A percentile compares a stretch with the other conserved stretches of the same genome.
Evolutionary conservation across 106 monocot species (phyloP).

Genomic region (Dendrobium huoshanense): DNA sequence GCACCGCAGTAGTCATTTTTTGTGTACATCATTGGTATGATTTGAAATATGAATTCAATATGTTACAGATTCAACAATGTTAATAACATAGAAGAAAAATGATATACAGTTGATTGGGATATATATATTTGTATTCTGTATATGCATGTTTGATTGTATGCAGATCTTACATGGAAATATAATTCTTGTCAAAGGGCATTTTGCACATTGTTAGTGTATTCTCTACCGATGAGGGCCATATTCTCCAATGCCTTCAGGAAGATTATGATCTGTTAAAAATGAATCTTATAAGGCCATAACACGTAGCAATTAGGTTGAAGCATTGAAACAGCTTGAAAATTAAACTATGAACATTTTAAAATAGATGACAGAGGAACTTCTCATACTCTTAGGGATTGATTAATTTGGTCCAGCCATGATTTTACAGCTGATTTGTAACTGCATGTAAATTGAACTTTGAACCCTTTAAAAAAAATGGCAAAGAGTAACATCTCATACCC

Average conservation of each 20-base stretch:
- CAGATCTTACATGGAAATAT: not conserved
- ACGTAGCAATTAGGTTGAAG: not conserved
- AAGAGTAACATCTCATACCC: not conserved
- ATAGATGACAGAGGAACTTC: constrained; percentile 1
- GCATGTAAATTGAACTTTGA: not conserved
- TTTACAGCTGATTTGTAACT: not conserved
- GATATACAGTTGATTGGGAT: too few species aligned
- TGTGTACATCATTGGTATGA: not conserved
- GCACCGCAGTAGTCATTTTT: not conserved
- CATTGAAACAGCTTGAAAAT: not conserved
- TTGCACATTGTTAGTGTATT: not conserved
- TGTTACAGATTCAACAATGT: not conserved
- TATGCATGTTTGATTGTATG: not conserved
- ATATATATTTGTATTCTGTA: not conserved
- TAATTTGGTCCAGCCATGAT: not conserved
- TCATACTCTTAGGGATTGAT: not conserved
- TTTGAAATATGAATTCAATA: not conserved
- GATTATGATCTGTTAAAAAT: not conserved
- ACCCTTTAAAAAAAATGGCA: not conserved
- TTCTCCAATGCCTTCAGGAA: not conserved
- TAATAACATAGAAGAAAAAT: not conserved
- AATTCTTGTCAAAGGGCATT: not conserved
- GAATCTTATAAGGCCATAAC: not conserved
- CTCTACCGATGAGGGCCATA: not conserved
- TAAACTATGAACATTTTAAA: not conserved